Evolutionary conservation across 2,329 filamentous ascomycete genomes (phyloP).

Genomic region (Parastagonospora nodorum): DNA sequence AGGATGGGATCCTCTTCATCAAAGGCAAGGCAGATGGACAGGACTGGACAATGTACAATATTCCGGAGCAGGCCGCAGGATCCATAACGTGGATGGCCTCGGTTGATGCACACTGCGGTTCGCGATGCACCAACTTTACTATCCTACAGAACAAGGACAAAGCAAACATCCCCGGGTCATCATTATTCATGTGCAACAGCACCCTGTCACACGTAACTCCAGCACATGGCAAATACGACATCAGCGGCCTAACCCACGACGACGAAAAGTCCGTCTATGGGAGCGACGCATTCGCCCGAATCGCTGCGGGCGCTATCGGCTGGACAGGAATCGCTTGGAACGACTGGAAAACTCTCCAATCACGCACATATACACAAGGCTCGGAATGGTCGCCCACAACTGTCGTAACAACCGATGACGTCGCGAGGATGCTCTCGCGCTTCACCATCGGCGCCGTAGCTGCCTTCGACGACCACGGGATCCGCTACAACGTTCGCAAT

Average conservation of each 20-base stretch:
- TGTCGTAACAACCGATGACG: conserved; percentile 1
- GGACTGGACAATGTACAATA: conserved; percentile 17
- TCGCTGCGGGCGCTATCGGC: conserved; percentile 36
- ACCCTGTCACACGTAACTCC: conserved; percentile 18
- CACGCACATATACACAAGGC: conserved; percentile 25
- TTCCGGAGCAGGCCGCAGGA: conserved; percentile 23
- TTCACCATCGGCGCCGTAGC: conserved; percentile 40
- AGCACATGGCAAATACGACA: conserved; percentile 20
- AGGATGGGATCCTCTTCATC: conserved; percentile 12
- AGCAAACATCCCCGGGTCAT: conserved; percentile 8
- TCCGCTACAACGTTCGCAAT: conserved; percentile 22
- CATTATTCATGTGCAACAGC: conserved; percentile 38
- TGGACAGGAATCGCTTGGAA: conserved; percentile 35
- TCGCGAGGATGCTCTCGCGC: conserved; percentile 32
- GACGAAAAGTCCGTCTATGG: conserved; percentile 31
- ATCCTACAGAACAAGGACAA: conserved; percentile 26
- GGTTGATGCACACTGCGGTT: conserved; percentile 22
- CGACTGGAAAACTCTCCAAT: conserved; percentile 18
- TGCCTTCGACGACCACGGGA: conserved; percentile 41
- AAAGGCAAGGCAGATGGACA: conserved; percentile 14
- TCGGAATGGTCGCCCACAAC: conserved; percentile 31
- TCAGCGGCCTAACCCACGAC: conserved; percentile 12
- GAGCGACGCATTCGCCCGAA: conserved; percentile 33
- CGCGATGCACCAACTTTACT: conserved; percentile 43
- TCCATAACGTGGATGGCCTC: conserved; percentile 34